These are phyloP conservation scores for Eucalyptus victrix DNA, from an alignment of 345 rosid species.

Conservation along the genomic window DNA sequence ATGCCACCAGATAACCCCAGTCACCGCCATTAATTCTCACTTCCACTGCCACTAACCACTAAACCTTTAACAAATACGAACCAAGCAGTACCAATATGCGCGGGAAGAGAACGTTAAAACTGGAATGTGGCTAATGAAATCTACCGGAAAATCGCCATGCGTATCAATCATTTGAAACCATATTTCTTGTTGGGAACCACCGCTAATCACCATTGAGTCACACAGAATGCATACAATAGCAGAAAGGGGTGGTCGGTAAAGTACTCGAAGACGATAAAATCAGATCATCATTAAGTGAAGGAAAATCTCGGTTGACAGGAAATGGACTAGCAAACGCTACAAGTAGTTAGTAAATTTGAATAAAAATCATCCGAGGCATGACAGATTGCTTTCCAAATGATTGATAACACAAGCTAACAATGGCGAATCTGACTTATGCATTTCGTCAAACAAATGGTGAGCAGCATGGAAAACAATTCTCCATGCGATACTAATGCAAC, in stretches of 20 bases:
- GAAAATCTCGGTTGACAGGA: not conserved
- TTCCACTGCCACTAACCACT: not conserved
- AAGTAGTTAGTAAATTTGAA: not conserved
- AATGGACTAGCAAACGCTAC: not conserved
- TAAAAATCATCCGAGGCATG: not conserved
- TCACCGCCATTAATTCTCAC: fast-evolving
- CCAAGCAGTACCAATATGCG: not conserved
- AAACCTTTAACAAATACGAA: too few species aligned
- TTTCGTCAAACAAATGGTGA: not conserved
- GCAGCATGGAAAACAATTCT: not conserved
- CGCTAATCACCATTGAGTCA: not conserved
- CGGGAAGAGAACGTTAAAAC: not conserved
- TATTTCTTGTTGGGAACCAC: not conserved
- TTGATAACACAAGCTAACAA: not conserved
- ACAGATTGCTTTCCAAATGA: not conserved
- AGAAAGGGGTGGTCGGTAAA: not conserved
- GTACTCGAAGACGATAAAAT: not conserved
- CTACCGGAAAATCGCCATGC: not conserved
- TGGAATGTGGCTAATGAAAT: not conserved
- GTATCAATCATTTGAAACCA: not conserved
- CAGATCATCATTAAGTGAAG: not conserved
- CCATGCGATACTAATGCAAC: not conserved
- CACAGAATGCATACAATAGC: too few species aligned
- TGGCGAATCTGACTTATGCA: not conserved
- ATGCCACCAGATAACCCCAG: not conserved